These are phyloP conservation scores for Adansonia madagascariensis DNA, from an alignment of 441 rosid genomes.

Conservation along the genomic window DNA sequence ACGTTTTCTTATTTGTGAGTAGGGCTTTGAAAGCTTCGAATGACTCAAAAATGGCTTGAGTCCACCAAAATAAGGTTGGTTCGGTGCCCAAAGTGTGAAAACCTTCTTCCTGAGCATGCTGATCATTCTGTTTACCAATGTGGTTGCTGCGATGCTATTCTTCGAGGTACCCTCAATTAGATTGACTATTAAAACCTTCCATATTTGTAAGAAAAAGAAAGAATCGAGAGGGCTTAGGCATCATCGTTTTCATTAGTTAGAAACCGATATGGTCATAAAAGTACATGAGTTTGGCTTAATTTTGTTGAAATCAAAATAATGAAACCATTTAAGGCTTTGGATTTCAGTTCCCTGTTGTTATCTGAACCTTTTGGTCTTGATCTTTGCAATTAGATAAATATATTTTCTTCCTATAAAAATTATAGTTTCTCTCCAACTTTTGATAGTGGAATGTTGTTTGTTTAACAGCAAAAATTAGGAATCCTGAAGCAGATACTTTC, in stretches of 20 bases:
- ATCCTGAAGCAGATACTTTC: slow-evolving; percentile 40
- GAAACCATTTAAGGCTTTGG: slow-evolving; percentile 31
- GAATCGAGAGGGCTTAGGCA: not conserved
- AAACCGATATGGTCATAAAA: not conserved
- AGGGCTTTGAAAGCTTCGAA: slow-evolving; percentile 23
- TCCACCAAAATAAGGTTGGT: slow-evolving; percentile 60
- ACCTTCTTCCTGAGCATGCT: slow-evolving; percentile 75
- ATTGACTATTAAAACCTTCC: not conserved
- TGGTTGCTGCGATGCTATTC: slow-evolving; percentile 95
- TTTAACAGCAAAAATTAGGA: slow-evolving; percentile 59
- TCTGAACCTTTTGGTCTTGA: not conserved
- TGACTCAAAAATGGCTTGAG: slow-evolving; percentile 57
- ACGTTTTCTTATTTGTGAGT: not conserved
- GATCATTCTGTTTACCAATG: slow-evolving; percentile 79
- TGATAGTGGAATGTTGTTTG: slow-evolving; percentile 23
- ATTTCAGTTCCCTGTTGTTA: slow-evolving; percentile 26
- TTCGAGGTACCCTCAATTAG: slow-evolving; percentile 48
- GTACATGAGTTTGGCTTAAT: not conserved
- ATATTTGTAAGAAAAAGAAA: not conserved
- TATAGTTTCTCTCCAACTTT: slow-evolving; percentile 10
- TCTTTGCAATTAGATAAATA: not conserved
- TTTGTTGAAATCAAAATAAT: not conserved
- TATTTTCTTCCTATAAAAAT: too few species aligned
- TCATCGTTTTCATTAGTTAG: not conserved
- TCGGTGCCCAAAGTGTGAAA: slow-evolving; percentile 89